Percentiles rank a stretch among this genome's conserved stretches.
phyloP scores from a whole-genome alignment of 2,329 filamentous ascomycete species.

The Paecilomyces sp. region DNA sequence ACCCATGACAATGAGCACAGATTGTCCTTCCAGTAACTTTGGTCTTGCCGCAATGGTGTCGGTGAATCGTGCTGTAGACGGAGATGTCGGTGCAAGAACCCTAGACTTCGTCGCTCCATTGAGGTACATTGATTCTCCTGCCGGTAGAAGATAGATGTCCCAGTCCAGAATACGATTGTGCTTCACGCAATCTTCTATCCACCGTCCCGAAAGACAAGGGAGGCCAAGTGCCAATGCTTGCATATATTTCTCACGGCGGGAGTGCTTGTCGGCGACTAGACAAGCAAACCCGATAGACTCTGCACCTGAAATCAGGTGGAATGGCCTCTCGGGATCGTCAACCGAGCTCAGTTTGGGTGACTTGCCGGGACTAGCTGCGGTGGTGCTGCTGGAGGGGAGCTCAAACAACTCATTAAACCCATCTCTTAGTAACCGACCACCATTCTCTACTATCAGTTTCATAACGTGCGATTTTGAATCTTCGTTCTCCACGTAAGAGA shows the following conservation, averaged over 20 bases:
- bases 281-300: constrained; percentile 66
- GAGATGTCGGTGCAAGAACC: constrained; percentile 55
- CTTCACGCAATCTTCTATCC: constrained; percentile 67
- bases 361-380: constrained; percentile 20
- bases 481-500: constrained; percentile 61
- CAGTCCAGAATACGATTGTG: constrained; percentile 61
- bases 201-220: constrained; percentile 75
- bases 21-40: constrained; percentile 56
- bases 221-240: constrained; percentile 86
- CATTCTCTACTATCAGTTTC: constrained; percentile 59
- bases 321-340: constrained; percentile 15
- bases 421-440: constrained; percentile 62
- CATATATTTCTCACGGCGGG: constrained; percentile 84
- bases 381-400: constrained; percentile 21
- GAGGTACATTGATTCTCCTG: constrained; percentile 71
- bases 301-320: constrained; percentile 51
- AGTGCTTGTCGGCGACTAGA: constrained; percentile 78
- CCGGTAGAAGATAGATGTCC: constrained; percentile 74
- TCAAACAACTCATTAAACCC: constrained; percentile 81
- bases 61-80: constrained; percentile 47
- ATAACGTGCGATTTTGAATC: constrained; percentile 52
- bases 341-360: constrained; percentile 8
- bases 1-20: constrained; percentile 65
- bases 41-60: constrained; percentile 55
- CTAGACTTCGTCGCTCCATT: constrained; percentile 72